Percentiles rank a stretch among this genome's conserved stretches.
Evolutionary conservation across 495 filamentous ascomycete genomes (phyloP).

Genomic region (Podospora appendiculata): DNA sequence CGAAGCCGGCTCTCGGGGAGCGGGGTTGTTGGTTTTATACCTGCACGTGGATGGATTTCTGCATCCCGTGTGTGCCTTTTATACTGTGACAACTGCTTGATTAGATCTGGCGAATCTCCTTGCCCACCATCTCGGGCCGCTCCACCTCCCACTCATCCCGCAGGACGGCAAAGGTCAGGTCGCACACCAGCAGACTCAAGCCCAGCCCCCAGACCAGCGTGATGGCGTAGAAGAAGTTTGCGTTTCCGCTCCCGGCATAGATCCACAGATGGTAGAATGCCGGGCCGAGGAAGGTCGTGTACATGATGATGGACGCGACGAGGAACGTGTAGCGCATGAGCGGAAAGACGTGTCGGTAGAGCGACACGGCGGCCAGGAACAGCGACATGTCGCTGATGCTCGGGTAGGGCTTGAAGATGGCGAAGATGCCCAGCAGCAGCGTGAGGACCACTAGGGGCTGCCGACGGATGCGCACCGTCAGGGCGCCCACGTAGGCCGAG

Average conservation of each 20-base stretch:
- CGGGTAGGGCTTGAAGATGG: constrained; percentile 94
- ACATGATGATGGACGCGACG: constrained; percentile 69
- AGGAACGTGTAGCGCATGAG: constrained; percentile 93
- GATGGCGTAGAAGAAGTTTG: constrained; percentile 99
- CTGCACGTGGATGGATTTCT: no score
- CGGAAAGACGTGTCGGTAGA: constrained; percentile 93
- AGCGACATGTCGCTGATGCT: constrained; percentile 80
- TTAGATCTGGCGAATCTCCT: constrained; percentile 77
- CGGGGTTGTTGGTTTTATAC: no score
- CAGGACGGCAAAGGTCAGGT: constrained; percentile 78
- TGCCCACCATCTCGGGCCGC: constrained; percentile 78
- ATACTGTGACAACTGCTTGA: no score
- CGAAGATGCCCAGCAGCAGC: constrained; percentile 76
- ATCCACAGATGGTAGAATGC: constrained; percentile 98
- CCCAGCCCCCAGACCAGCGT: constrained; percentile 95
- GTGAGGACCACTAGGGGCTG: constrained; percentile 84
- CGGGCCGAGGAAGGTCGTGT: constrained; percentile 80
- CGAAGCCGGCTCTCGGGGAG: no score
- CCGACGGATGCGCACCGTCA: constrained; percentile 68
- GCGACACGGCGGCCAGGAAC: constrained; percentile 71
- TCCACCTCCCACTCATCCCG: constrained; percentile 93
- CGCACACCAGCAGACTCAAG: constrained; percentile 67
- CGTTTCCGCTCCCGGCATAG: constrained; percentile 94
- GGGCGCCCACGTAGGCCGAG: constrained; percentile 73
- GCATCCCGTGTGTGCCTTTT: no score